A percentile compares a stretch with the other conserved stretches of the same genome.
phyloP scores from a whole-genome alignment of 768 basidiomycete species.

The Amanita muscaria region DNA sequence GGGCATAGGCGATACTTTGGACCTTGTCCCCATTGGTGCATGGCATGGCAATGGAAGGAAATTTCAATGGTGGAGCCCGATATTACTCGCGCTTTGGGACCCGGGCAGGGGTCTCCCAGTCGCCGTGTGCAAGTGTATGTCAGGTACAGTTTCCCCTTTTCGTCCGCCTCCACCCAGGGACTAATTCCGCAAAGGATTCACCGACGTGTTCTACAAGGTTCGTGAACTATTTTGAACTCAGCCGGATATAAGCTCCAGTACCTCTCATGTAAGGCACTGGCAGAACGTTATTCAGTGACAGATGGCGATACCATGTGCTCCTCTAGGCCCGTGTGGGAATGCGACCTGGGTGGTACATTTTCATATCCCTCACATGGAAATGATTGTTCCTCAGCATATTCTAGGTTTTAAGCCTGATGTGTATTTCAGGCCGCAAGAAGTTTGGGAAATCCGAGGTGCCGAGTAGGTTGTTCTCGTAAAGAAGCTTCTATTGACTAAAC shows the following conservation, averaged over 20 bases:
- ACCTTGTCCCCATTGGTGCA: conserved; percentile 67
- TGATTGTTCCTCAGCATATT: conserved; percentile 4
- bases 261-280: conserved; percentile 39
- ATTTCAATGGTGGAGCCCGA: conserved; percentile 87
- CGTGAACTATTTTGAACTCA: neutral
- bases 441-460: conserved; percentile 86
- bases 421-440: conserved; percentile 64
- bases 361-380: neutral
- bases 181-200: conserved; percentile 50
- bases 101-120: conserved; percentile 50
- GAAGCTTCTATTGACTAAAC: neutral
- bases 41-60: conserved; percentile 91
- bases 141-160: conserved; percentile 36
- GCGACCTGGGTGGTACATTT: conserved; percentile 51
- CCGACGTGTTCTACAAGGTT: conserved; percentile 75
- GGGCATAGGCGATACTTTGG: conserved; percentile 68
- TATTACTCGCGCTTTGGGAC: conserved; percentile 74
- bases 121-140: conserved; percentile 88
- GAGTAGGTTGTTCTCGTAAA: conserved; percentile 34
- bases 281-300: conserved; percentile 47
- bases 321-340: conserved; percentile 44
- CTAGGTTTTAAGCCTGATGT: conserved; percentile 58
- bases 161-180: neutral
- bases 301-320: conserved; percentile 49
- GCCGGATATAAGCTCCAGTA: neutral